Evolutionary conservation across 2,329 filamentous ascomycete genomes (phyloP), one percentile per base, ranked within the genome.

Genomic region (Trichoderma sp.): DNA sequence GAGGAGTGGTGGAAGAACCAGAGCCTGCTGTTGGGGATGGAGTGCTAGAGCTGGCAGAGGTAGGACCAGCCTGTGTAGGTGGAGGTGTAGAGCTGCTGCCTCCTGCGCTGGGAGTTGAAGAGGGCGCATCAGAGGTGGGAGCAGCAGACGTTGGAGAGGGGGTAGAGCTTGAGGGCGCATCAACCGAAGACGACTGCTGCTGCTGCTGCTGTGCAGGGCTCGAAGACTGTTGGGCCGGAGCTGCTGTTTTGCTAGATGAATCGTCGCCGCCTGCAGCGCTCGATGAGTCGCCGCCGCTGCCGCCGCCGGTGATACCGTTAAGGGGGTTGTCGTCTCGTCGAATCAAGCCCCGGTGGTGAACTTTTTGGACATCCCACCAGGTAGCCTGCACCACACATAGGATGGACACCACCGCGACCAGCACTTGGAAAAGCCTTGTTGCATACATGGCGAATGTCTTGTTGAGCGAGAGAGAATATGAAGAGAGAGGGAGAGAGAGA

Each of bases 401-500:
- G 69, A 85, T 75, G 55, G 84, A 84, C 63, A 87, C 78, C 55
- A 83, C 84, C 72, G 86, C 77, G 71, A 87, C 74, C 68, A 88
- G 76, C 70, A 87, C 75, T 74, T 83, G 79, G 40, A 86, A 70
- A 61, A 84, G 73, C 69, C 81, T 81, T 66, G 78, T 79, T 33
- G 82, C 77, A 75, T 83, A 83, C 86, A 88, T 88, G 68, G 63
- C 79, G 47, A 49, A 75, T 71, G 73, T 60, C 19, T 55, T 21
- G 49, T 14, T 33, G 33, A 29, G 35, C 3, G 37, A 63, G 21
- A 27, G 35, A 47, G n/a, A 33, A 31, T 1, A 29, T 35, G 4
- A 27, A 27, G n/a, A 49, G 8, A 58, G 27, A 27, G n/a, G 37
- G 8, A 58, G 27, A n/a, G 40, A 27, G 4, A 33, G 33, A 33